Evolutionary conservation across 2,329 filamentous ascomycete genomes (phyloP), one percentile per base, ranked within the genome.

Genomic region (Dendrostoma leiphaemia): DNA sequence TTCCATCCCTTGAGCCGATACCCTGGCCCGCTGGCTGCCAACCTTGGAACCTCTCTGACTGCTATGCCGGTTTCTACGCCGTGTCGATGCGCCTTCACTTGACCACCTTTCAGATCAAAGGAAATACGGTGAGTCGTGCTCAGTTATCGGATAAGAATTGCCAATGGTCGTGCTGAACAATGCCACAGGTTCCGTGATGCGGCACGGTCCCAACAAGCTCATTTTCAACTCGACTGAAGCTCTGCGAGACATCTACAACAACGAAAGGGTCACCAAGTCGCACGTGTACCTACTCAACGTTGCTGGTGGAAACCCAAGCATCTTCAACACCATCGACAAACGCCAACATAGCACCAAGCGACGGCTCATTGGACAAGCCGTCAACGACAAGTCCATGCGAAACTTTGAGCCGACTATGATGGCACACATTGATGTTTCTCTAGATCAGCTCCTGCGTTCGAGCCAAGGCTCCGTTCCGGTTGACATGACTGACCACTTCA

Each of bases 401-500:
- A 35, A 29, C 1, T 64, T 64, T 37, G 61, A 64, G 52, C 62
- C 63, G 0, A 58, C 35, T 2, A 62, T 63, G 54, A 4, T 51
- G 6, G 15, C 54, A 24, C 50, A 63, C 9, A 51, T 64, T 10
- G 56, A 61, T n/a, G 49, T 58, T 8, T 62, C 59, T 9, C 34
- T 47, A 48, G 4, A 7, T 6, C 13, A 38, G 10, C 23, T 37
- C 34, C 34, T 12, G 6, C 6, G 17, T 6, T 12, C 3, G 4
- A 51, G 6, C 38, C n/a, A n/a, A 52, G 5, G 7, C 10, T 32
- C 13, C 2, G 13, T 21, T 4, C 37, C 43, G 3, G 19, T 61
- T 2, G 53, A 63, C 19, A 60, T 62, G 56, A 54, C 59, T 3
- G 43, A 53, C 4, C 43, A 44, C 2, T 50, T 31, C 29, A 54